These are phyloP conservation scores for Arachnopeziza araneosa DNA, from an alignment of 2,329 filamentous ascomycete genomes.

Conservation along the genomic window DNA sequence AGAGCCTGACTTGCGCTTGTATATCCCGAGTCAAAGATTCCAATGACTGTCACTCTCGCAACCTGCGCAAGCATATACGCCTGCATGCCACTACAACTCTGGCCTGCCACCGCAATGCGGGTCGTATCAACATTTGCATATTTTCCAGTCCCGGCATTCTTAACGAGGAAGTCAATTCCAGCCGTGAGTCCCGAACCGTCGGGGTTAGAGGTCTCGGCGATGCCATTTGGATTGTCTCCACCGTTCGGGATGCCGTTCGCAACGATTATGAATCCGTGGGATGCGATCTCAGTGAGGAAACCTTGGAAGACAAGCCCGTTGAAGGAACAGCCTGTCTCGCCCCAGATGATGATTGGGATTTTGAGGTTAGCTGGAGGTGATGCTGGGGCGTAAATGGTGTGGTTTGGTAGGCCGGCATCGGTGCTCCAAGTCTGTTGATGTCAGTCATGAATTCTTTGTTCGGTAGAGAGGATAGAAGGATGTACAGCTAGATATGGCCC, in stretches of 20 bases:
- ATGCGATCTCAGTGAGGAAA: background rate
- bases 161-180: background rate
- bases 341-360: background rate
- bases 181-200: background rate
- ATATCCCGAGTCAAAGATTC: background rate
- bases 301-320: background rate
- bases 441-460: background rate
- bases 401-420: background rate
- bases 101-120: background rate
- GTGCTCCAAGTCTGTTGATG: background rate
- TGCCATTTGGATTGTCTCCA: background rate
- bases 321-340: constrained; percentile 17
- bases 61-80: background rate
- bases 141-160: background rate
- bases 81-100: background rate
- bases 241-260: background rate
- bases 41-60: background rate
- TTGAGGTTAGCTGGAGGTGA: background rate
- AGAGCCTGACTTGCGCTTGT: background rate
- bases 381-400: background rate
- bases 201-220: background rate
- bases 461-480: background rate
- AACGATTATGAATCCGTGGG: background rate
- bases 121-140: background rate
- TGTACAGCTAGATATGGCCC: background rate